phyloP scores from a whole-genome alignment of 2,329 filamentous ascomycete species.

The Aspergillus chevalieri region DNA sequence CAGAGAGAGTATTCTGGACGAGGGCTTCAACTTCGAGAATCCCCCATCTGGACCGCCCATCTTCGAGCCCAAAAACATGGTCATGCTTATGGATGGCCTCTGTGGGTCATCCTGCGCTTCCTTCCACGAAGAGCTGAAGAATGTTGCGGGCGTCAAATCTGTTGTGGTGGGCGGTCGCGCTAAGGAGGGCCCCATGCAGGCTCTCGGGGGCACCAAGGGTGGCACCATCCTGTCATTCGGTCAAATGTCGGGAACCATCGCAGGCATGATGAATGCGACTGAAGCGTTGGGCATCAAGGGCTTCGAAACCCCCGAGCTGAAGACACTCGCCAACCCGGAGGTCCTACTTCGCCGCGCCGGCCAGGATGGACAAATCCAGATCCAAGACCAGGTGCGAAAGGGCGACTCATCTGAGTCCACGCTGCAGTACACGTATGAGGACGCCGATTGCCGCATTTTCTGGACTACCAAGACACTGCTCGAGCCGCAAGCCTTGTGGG shows the following conservation, averaged over 20 bases:
- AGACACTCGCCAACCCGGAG: constrained; percentile 1
- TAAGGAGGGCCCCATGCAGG: constrained; percentile 49
- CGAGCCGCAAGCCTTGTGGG: constrained; percentile 48
- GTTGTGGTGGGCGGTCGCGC: constrained; percentile 55
- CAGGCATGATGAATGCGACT: constrained; percentile 10
- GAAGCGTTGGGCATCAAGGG: not conserved
- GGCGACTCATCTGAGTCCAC: constrained; percentile 37
- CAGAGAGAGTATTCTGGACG: constrained; percentile 3
- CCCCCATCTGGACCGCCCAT: constrained; percentile 4
- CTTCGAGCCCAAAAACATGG: constrained; percentile 23
- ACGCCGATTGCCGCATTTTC: constrained; percentile 54
- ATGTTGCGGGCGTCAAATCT: constrained; percentile 43
- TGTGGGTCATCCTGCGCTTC: constrained; percentile 55
- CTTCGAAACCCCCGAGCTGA: constrained; percentile 7
- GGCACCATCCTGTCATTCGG: not conserved
- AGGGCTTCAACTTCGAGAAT: constrained; percentile 32
- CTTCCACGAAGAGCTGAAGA: constrained; percentile 49
- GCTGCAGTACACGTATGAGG: constrained; percentile 54
- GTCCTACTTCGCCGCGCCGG: not conserved
- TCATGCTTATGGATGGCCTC: constrained; percentile 46
- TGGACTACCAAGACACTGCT: constrained; percentile 50
- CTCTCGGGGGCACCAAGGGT: constrained; percentile 58
- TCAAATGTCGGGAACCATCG: constrained; percentile 5
- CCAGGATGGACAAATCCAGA: constrained; percentile 30
- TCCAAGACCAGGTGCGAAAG: constrained; percentile 38